Percentiles rank a stretch among this genome's conserved stretches.
Conservation (phyloP, 495 filamentous ascomycete species). For the Trichodelitschia bisporula region DNA sequence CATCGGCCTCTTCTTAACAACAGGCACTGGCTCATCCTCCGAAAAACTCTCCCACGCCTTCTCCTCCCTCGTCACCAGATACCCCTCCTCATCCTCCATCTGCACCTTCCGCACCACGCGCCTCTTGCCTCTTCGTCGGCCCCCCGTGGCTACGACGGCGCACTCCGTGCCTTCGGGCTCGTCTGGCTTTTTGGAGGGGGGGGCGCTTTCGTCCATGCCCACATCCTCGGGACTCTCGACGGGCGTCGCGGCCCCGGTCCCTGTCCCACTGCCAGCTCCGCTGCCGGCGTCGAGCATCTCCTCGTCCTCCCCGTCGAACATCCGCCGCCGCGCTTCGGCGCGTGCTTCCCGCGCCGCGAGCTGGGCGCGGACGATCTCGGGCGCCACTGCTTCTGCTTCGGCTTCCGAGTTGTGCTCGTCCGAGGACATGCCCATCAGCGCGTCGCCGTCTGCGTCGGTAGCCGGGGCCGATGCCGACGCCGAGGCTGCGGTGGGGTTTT, state of each 20-base stretch:
- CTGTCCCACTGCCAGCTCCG: constrained; percentile 5
- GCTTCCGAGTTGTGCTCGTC: too few relatives aligned
- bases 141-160: constrained; percentile 24
- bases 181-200: constrained; percentile 20
- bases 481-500: constrained; percentile 30
- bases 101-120: constrained; percentile 78
- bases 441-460: constrained; percentile 19
- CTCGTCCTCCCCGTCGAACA: too few relatives aligned
- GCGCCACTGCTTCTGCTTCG: too few relatives aligned
- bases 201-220: constrained; percentile 20
- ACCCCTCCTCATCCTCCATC: constrained; percentile 78
- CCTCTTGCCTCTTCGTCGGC: constrained; percentile 55
- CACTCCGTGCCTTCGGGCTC: constrained; percentile 8
- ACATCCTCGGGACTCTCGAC: constrained; percentile 2
- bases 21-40: constrained; percentile 54
- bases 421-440: too few relatives aligned
- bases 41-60: constrained; percentile 87
- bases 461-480: constrained; percentile 4
- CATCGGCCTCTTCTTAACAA: constrained; percentile 30
- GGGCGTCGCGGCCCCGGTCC: constrained; percentile 14
- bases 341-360: constrained; percentile 45
- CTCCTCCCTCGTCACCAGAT: constrained; percentile 79
- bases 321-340: too few relatives aligned
- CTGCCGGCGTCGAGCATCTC: constrained; percentile 80
- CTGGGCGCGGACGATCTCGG: too few relatives aligned